phyloP scores from a whole-genome alignment of 768 basidiomycete species.

The Hebeloma cylindrosporum region DNA sequence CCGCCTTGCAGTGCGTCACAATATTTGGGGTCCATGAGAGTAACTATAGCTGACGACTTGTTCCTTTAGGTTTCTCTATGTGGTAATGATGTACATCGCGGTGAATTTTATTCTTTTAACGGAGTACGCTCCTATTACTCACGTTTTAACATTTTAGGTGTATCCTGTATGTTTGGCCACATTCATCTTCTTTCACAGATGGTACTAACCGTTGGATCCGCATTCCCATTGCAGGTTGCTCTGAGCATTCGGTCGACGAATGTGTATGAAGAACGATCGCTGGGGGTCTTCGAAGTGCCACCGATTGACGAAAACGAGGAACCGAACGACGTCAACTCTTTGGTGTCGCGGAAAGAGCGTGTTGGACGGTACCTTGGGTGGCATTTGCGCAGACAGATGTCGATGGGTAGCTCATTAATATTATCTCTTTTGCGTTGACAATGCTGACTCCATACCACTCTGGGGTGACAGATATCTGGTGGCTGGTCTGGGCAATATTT shows the following conservation, averaged over 20 bases:
- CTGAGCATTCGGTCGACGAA: slow-evolving; percentile 68
- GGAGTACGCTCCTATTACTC: background rate
- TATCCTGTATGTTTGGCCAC: slow-evolving; percentile 36
- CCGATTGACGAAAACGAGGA: slow-evolving; percentile 52
- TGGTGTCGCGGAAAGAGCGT: slow-evolving; percentile 38
- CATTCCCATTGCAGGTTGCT: slow-evolving; percentile 41
- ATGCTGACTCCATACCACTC: background rate
- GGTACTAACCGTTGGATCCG: background rate
- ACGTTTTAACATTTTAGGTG: slow-evolving; percentile 27
- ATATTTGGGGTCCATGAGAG: background rate
- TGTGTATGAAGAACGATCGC: slow-evolving; percentile 68
- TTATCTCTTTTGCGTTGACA: background rate
- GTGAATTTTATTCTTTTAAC: slow-evolving; percentile 29
- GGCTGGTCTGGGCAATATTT: slow-evolving; percentile 74
- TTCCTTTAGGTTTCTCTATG: slow-evolving; percentile 63
- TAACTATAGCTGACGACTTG: background rate
- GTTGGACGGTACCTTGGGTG: slow-evolving; percentile 48
- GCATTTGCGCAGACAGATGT: slow-evolving; percentile 67
- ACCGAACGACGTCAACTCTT: slow-evolving; percentile 38
- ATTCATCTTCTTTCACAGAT: background rate
- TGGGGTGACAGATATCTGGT: slow-evolving; percentile 65
- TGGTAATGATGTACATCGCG: slow-evolving; percentile 78
- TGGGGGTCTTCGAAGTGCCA: slow-evolving; percentile 62
- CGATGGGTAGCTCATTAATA: slow-evolving; percentile 35
- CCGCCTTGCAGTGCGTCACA: slow-evolving; percentile 62